Evolutionary conservation across 495 filamentous ascomycete genomes (phyloP).

Genomic region (Lasiosphaeriaceae sp.): DNA sequence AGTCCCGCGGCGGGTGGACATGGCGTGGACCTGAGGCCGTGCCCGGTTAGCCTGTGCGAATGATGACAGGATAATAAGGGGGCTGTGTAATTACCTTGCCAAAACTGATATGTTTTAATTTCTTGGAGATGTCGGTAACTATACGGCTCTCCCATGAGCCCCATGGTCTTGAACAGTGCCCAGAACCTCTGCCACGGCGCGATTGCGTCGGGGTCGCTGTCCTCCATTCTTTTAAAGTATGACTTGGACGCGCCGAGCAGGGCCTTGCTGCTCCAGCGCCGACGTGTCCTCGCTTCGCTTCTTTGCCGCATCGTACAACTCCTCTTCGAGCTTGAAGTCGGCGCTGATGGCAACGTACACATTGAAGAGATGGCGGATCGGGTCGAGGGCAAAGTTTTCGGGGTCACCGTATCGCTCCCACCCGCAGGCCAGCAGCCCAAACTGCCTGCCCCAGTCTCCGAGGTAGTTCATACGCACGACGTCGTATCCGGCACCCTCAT

Average conservation of each 20-base stretch:
- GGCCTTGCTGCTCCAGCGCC: conserved; percentile 45
- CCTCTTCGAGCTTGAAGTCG: conserved; percentile 55
- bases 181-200: conserved; percentile 84
- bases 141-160: conserved; percentile 48
- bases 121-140: conserved; percentile 53
- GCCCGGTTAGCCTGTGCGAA: background rate
- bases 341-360: conserved; percentile 61
- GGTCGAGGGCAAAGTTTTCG: conserved; percentile 50
- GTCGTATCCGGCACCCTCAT: conserved; percentile 58
- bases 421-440: conserved; percentile 56
- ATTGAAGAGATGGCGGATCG: conserved; percentile 61
- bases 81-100: conserved; percentile 24
- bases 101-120: conserved; percentile 60
- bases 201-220: conserved; percentile 70
- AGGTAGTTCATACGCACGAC: conserved; percentile 63
- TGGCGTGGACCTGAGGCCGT: conserved; percentile 48
- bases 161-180: conserved; percentile 69
- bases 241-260: conserved; percentile 59
- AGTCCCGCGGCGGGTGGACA: conserved; percentile 58
- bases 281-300: conserved; percentile 47
- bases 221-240: conserved; percentile 92
- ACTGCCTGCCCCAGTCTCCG: conserved; percentile 67
- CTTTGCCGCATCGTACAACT: conserved; percentile 43
- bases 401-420: conserved; percentile 59
- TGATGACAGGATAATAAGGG: background rate